Evolutionary conservation across 176 grass and related monocot genomes (phyloP).

Genomic region (Panicum miliaceum): DNA sequence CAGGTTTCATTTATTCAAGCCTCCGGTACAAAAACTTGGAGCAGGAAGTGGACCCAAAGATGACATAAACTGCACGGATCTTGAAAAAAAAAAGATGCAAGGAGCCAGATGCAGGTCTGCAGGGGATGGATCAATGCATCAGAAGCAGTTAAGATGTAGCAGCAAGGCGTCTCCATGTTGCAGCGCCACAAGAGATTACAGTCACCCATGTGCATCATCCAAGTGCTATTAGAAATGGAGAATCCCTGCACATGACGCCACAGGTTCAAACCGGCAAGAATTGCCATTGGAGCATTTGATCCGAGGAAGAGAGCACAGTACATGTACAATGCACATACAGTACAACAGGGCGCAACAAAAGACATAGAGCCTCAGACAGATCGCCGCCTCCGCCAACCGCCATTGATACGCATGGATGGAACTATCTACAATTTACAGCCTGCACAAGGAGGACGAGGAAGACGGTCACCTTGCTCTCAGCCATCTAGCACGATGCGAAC

Average conservation of each 20-base stretch:
- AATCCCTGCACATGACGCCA: constrained; percentile 64
- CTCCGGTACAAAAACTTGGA: constrained; percentile 22
- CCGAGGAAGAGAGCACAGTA: constrained; percentile 24
- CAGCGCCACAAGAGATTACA: constrained; percentile 43
- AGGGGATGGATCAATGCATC: constrained; percentile 10
- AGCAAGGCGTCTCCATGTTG: not conserved
- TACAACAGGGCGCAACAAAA: not conserved
- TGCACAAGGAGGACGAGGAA: constrained; percentile 33
- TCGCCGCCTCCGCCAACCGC: not conserved
- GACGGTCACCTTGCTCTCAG: not conserved
- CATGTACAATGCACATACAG: constrained; percentile 26
- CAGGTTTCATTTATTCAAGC: constrained; percentile 39
- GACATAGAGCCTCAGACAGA: not conserved
- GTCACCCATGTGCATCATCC: constrained; percentile 55
- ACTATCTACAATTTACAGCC: constrained; percentile 45
- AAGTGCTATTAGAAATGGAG: constrained; percentile 44
- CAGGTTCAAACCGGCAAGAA: constrained; percentile 22
- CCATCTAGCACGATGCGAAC: not conserved
- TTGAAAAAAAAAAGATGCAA: constrained; percentile 12
- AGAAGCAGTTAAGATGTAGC: constrained; percentile 1
- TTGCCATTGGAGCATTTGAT: not conserved
- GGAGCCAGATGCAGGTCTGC: constrained; percentile 16
- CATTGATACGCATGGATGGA: not conserved
- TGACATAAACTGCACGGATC: not conserved
- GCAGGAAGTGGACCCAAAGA: constrained; percentile 1